Evolutionary conservation across 2,329 filamentous ascomycete species (phyloP), one percentile per base, ranked within the genome.

Genomic region (Emmonsiellopsis sp.): DNA sequence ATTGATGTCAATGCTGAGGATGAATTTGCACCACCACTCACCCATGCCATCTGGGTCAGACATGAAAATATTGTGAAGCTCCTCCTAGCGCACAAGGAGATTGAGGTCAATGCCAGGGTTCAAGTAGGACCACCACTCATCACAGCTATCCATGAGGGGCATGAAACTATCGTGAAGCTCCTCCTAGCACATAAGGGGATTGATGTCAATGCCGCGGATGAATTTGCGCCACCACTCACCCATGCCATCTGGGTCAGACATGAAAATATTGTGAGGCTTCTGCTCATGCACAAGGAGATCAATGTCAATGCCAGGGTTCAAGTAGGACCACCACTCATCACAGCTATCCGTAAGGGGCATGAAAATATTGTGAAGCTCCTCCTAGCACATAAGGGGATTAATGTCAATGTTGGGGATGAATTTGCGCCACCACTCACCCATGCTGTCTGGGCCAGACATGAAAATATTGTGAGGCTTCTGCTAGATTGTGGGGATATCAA

Each of bases 271-370:
- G 7, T n/a, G 40, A 15, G 15, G 3, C 15, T 42, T 4, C 40
- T 42, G 7, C 40, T 42, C 0, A 1, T 5, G 11, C 40, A 42
- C 20, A 26, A 26, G 20, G 20, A 26, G 3, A 26, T 26, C 16
- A 1, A 42, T 42, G n/a, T 16, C 0, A 42, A 42, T 15, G 3
- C 9, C 16, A n/a, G 7, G 38, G 40, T 15, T 42, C 13, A 13
- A 26, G 0, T 3, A 1, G 20, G 20, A 26, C 3, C 15, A 7
- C 40, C 40, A 8, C 13, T 42, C 4, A 13, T 1, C 7, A n/a
- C 1, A 1, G 40, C 40, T 1, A 15, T 2, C 7, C 1, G 1
- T 13, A 6, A 3, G 1, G 7, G 15, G 1, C 1, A 3, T 0
- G 11, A 42, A 8, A 8, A 8, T 8, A 42, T 42, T 13, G 7